Base-by-base conservation (phyloP, 345 rosid species). In the Balakata baccata region DNA sequence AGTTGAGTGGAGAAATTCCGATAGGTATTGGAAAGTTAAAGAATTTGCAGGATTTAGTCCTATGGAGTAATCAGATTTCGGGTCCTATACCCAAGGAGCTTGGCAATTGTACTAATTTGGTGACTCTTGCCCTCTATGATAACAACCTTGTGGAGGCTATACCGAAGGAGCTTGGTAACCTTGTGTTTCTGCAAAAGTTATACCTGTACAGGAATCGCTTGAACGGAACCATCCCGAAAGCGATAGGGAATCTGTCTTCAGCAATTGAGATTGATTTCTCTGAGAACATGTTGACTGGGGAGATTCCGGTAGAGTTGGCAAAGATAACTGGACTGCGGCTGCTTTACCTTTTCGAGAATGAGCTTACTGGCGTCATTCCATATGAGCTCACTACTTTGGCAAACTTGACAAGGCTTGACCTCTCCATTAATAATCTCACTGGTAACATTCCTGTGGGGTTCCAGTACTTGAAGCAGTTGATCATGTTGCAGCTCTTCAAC, bases 281-380 rank as follows among this genome's bases (percentile, higher is more conserved):
- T 0, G 95, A 92, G 82, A 94, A 94, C 68, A 56, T 16, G 68
- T 80, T 94, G 83, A 84, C 77, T 0, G 98, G 98, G 45, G 87
- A 81, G 74, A 89, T 94, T 78, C 97, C 97, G 22, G 63, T 39
- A 49, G 98, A 90, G 82, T 85, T 94, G 10, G 72, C 89, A 64
- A 84, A 69, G 72, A 82, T 92, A 66, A 61, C 80, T 5, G 92
- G 92, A 64, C 75, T 94, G 81, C 64, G 66, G 29, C 83, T 94
- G 86, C 97, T 94, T 70, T 43, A 92, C 77, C 93, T 94, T 73
- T 94, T 94, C 66, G 91, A 94, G 82, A 94, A 94, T 81, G 69
- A 80, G 57, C 86, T 92, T 34, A 81, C 81, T 0, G 97, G 98
- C 20, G 78, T 53, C 47, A 94, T 94, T 67, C 97, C 97, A 16